Conservation (phyloP, 371 early-diverging fungal species). For the Syncephalastrum monosporum region DNA sequence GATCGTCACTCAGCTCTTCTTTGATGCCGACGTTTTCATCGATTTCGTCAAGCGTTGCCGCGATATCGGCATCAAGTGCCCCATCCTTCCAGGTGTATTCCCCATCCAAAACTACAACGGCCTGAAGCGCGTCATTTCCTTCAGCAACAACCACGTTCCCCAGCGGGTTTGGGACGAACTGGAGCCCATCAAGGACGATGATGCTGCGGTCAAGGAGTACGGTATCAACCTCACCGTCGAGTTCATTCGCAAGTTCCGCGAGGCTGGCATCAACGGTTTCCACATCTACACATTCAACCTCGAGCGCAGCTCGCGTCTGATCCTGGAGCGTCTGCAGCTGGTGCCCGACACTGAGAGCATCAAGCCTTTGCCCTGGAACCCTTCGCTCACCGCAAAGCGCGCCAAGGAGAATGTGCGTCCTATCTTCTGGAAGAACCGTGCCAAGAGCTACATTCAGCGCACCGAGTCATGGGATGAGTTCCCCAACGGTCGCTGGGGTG, state of each 20-base stretch:
- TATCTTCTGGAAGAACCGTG: conserved; percentile 96
- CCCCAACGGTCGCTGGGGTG: conserved; percentile 98
- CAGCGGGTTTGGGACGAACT: conserved; percentile 79
- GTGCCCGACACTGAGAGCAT: conserved; percentile 76
- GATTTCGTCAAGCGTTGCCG: conserved; percentile 78
- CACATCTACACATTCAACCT: conserved; percentile 92
- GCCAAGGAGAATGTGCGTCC: conserved; percentile 95
- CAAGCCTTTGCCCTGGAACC: conserved; percentile 93
- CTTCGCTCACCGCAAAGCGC: conserved; percentile 74
- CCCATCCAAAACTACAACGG: conserved; percentile 91
- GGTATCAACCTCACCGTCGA: conserved; percentile 84
- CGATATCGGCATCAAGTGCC: conserved; percentile 76
- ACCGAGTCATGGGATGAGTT: conserved; percentile 98
- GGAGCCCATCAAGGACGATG: conserved; percentile 94
- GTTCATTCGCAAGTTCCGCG: conserved; percentile 73
- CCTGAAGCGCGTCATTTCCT: conserved; percentile 81
- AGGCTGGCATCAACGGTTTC: conserved; percentile 69
- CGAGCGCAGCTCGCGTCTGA: conserved; percentile 80
- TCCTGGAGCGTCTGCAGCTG: conserved; percentile 80
- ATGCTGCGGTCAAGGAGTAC: conserved; percentile 91
- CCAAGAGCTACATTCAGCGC: conserved; percentile 87
- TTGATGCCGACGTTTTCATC: conserved; percentile 84
- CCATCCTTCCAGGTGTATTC: conserved; percentile 95
- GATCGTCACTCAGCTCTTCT: conserved; percentile 93
- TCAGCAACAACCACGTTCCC: conserved; percentile 87